Percentiles rank a stretch among this genome's conserved stretches.
phyloP scores from a whole-genome alignment of 371 early-diverging fungal genomes.

The Apophysomyces variabilis region DNA sequence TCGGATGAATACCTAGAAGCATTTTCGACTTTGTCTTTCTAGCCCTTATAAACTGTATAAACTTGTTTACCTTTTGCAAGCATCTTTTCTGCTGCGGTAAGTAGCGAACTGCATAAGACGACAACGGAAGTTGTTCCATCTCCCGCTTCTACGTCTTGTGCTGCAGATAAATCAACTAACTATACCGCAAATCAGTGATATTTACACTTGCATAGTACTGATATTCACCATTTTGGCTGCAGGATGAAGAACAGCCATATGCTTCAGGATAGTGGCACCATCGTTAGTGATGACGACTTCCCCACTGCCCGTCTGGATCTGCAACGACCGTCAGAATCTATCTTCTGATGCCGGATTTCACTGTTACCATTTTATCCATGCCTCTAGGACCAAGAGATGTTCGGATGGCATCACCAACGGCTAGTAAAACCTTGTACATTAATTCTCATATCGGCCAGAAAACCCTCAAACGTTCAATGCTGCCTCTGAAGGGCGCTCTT shows the following conservation, averaged over 20 bases:
- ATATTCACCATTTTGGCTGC: slow-evolving; percentile 93
- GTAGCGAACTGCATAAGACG: slow-evolving; percentile 90
- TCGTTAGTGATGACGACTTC: slow-evolving; percentile 99
- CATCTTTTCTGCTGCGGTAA: slow-evolving; percentile 88
- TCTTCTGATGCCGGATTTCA: not conserved
- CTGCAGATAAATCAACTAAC: slow-evolving; percentile 95
- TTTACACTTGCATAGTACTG: not conserved
- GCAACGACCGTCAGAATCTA: not conserved
- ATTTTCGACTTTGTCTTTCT: not conserved
- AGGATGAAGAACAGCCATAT: slow-evolving; percentile 96
- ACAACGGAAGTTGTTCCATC: slow-evolving; percentile 99
- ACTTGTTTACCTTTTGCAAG: slow-evolving; percentile 73
- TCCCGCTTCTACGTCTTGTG: slow-evolving; percentile 99
- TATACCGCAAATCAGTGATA: slow-evolving; percentile 22
- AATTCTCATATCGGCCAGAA: not conserved
- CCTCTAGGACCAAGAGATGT: slow-evolving; percentile 98
- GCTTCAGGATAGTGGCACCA: slow-evolving; percentile 99
- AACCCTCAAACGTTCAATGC: not conserved
- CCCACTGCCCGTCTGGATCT: slow-evolving; percentile 91
- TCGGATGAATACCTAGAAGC: slow-evolving; percentile 89
- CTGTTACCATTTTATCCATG: slow-evolving; percentile 97
- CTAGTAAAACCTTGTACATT: slow-evolving; percentile 41
- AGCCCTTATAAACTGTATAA: not conserved
- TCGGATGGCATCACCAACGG: slow-evolving; percentile 96
- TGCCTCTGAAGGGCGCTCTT: not conserved